Conservation (phyloP, 768 basidiomycete species). For the Trametes cubensis region DNA sequence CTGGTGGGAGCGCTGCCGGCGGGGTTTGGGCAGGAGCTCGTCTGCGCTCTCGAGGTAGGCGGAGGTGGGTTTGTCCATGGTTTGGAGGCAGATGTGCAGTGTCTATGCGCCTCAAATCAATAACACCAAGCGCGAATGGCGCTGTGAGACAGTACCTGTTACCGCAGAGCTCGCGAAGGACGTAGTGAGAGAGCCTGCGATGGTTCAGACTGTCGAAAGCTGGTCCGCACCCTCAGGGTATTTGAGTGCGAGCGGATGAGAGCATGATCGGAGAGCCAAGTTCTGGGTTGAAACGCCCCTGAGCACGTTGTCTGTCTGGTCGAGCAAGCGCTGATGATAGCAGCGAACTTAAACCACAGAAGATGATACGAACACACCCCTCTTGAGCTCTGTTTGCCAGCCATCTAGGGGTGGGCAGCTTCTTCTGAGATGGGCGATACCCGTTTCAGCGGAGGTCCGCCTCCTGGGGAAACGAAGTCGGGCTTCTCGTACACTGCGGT, state of each 20-base stretch:
- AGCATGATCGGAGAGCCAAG: too few relatives aligned
- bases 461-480: not conserved
- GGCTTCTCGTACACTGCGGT: too few relatives aligned
- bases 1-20: not conserved
- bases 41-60: slow-evolving; percentile 3
- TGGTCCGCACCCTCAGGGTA: too few relatives aligned
- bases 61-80: not conserved
- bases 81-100: not conserved
- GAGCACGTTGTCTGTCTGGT: not conserved
- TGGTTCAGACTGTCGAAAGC: too few relatives aligned
- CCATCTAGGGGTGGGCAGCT: not conserved
- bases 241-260: too few relatives aligned
- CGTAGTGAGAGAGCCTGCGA: too few relatives aligned
- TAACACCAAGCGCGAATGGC: too few relatives aligned
- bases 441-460: not conserved
- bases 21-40: not conserved
- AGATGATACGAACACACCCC: not conserved
- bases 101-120: too few relatives aligned
- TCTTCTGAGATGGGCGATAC: not conserved
- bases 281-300: not conserved
- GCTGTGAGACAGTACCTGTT: too few relatives aligned
- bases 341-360: slow-evolving; percentile 10
- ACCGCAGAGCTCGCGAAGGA: too few relatives aligned
- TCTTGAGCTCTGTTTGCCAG: too few relatives aligned
- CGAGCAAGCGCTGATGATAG: not conserved